Conservation (phyloP, 345 rosid genomes). For the Citrus inodora region DNA sequence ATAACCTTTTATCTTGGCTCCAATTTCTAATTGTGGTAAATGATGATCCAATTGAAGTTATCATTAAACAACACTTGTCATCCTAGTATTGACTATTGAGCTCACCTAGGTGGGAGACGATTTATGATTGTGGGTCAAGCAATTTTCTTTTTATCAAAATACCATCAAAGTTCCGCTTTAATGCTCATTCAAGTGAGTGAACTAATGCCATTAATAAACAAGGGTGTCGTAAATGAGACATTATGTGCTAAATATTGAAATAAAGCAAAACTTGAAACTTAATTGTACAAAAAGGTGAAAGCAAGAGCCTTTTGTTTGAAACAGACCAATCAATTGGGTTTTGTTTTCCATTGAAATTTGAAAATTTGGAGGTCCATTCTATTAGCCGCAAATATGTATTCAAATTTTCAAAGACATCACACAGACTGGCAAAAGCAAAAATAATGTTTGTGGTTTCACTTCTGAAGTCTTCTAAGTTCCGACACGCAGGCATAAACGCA, state of each 20-base stretch:
- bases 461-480: slow-evolving; percentile 1
- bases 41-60: neutral
- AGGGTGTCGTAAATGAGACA: neutral
- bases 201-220: neutral
- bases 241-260: neutral
- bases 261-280: neutral
- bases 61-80: neutral
- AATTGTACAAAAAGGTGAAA: neutral
- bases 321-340: neutral
- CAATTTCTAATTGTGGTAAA: neutral
- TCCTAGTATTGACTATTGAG: neutral
- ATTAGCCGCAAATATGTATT: neutral
- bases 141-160: neutral
- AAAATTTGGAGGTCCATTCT: neutral
- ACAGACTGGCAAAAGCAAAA: neutral
- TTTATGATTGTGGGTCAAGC: neutral
- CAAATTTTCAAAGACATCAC: neutral
- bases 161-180: neutral
- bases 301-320: neutral
- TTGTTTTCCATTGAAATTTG: neutral
- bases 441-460: neutral
- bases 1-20: neutral
- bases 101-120: neutral
- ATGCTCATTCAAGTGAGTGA: neutral
- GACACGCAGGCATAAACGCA: neutral